Evolutionary conservation across 2,329 filamentous ascomycete genomes (phyloP), one percentile per base, ranked within the genome.

Genomic region (Exutisphaerella laricina): DNA sequence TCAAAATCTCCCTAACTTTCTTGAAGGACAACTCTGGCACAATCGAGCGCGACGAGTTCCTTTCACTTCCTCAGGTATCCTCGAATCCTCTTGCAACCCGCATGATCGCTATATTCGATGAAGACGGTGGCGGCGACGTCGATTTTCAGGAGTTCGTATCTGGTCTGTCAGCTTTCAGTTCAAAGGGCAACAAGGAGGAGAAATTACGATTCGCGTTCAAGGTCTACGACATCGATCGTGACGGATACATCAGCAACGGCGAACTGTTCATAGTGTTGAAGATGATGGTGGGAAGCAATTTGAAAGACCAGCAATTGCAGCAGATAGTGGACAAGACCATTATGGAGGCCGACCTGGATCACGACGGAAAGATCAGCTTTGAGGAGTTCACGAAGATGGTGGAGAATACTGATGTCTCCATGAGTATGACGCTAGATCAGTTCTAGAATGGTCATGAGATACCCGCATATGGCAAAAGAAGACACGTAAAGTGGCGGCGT

Each of bases 251-350:
- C 63, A 94, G 87, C 73, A 98, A 98, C 68, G 92, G 92, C 60
- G 92, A 98, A 74, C 79, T 98, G 39, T 98, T 97, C 68, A 97
- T 98, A 61, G 92, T 98, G 62, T 77, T 98, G 61, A 98, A 98
- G 84, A 98, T 98, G 92, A 98, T 98, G 92, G 92, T 98, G 39
- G 92, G 92, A 47, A 96, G 86, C 73, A 98, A 98, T 69, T 73
- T 98, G 62, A 98, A 98, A 77, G 92, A 98, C 67, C 88, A 96
- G 70, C 92, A 98, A 72, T 72, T 98, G 65, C 92, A 98, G 73
- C 92, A 81, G 79, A 98, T 98, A 65, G 92, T 98, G 57, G 92
- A 98, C 74, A 98, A 98, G 80, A 98, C 92, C 47, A 97, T 98
- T 66, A 97, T 97, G 92, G 92, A 98, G 73, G 92, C 92, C 36